Evolutionary conservation across 495 filamentous ascomycete species (phyloP), one percentile per base, ranked within the genome.

Genomic region (Daldinia concentrica): DNA sequence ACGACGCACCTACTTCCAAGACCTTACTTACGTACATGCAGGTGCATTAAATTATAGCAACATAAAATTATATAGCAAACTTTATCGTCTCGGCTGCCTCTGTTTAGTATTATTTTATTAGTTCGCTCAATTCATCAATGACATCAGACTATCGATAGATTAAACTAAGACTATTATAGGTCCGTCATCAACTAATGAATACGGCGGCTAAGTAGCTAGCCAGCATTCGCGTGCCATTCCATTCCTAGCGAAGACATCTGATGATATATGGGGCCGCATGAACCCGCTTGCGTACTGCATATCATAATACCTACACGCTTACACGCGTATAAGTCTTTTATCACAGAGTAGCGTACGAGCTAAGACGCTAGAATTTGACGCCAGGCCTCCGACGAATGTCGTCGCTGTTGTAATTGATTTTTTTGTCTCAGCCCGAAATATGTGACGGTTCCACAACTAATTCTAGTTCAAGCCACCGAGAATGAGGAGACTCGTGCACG

Each of bases 61-160:
- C n/a, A n/a, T n/a, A n/a, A n/a, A n/a, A n/a, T n/a, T n/a, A n/a
- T n/a, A n/a, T n/a, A 6, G 2, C 3, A 32, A 34, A n/a, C 36
- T 43, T 41, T 50, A 36, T 63, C 51, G 58, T 60, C 36, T 64
- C 55, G 58, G 59, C 55, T 66, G 58, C 19, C 41, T 26, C 32
- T 22, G 30, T 19, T 19, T 59, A n/a, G n/a, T 39, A 26, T 41
- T 45, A 60, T n/a, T 43, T 59, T 17, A 60, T 64, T 68, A 63
- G 54, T 55, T 67, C 30, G 50, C 32, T 58, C 29, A n/a, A 30
- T 37, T 63, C 22, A 57, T 69, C 58, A 43, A 69, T 73, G 71
- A 73, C 66, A 73, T 73, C 71, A 73, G 66, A 69, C 62, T 69
- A 73, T 69, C 62, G 71, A 57, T 56, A 34, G 32, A 43, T 63